Evolutionary conservation across 2,329 filamentous ascomycete species (phyloP).

Genomic region (Elsinoe perseae): DNA sequence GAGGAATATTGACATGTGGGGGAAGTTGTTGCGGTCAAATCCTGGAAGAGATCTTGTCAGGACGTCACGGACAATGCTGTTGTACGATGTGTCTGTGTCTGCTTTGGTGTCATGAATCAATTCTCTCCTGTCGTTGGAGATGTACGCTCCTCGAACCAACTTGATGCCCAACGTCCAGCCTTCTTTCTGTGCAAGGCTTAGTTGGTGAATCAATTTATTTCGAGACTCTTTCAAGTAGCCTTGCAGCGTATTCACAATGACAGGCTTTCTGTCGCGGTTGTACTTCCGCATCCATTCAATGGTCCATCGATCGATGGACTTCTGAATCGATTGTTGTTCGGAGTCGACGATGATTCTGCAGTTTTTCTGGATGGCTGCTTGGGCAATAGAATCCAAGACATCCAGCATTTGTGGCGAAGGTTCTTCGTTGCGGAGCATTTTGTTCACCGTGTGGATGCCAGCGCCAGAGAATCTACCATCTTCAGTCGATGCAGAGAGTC

Average conservation of each 20-base stretch:
- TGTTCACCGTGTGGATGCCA: constrained; percentile 36
- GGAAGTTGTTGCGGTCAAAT: constrained; percentile 21
- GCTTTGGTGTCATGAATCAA: constrained; percentile 26
- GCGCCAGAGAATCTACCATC: constrained; percentile 41
- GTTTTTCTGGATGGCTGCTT: constrained; percentile 35
- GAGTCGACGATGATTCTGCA: constrained; percentile 47
- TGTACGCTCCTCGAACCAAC: constrained; percentile 48
- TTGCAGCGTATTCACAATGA: constrained; percentile 47
- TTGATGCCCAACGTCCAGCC: constrained; percentile 47
- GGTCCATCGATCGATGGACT: constrained; percentile 46
- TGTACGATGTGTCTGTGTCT: constrained; percentile 25
- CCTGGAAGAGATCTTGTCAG: constrained; percentile 23
- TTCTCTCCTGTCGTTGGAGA: constrained; percentile 37
- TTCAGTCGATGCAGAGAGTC: neutral
- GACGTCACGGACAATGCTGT: constrained; percentile 23
- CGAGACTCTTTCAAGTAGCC: constrained; percentile 46
- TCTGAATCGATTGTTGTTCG: constrained; percentile 47
- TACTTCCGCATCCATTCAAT: constrained; percentile 47
- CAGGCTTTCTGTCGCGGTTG: constrained; percentile 37
- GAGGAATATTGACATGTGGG: constrained; percentile 23
- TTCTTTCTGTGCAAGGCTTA: constrained; percentile 39
- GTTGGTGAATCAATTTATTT: constrained; percentile 38
- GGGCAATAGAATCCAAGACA: constrained; percentile 39
- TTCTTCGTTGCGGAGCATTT: constrained; percentile 33
- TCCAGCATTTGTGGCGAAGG: constrained; percentile 36